These are phyloP conservation scores for Leishmania braziliensis DNA, from an alignment of 208 protist species.

Conservation along the genomic window DNA sequence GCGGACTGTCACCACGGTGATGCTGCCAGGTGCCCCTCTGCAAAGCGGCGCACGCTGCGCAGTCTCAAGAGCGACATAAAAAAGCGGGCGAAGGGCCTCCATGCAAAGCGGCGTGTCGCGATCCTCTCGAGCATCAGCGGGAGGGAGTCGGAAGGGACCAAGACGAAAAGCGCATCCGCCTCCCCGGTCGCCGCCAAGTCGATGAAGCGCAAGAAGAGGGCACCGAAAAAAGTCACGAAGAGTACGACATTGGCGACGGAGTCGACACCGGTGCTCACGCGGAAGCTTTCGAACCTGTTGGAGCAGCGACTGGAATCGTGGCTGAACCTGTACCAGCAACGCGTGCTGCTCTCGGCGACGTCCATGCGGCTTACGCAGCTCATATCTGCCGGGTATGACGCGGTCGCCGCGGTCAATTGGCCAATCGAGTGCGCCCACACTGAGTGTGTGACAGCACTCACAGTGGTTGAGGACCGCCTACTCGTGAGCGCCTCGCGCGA, in stretches of 20 bases:
- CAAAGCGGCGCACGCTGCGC: neutral
- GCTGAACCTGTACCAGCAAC: conserved; percentile 25
- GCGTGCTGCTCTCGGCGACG: conserved; percentile 17
- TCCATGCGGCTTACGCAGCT: conserved; percentile 11
- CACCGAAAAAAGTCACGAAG: neutral
- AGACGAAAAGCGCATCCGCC: neutral
- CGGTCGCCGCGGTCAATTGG: conserved; percentile 39
- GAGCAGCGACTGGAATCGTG: conserved; percentile 26
- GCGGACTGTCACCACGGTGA: neutral
- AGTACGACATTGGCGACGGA: neutral
- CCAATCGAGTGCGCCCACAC: conserved; percentile 60
- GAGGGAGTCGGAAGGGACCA: neutral
- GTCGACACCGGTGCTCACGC: neutral
- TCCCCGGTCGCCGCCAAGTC: neutral
- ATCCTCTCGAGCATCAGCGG: neutral
- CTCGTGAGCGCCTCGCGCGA: conserved; percentile 65
- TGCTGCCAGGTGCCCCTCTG: neutral
- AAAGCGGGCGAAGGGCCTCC: conserved; percentile 1
- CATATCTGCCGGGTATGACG: conserved; percentile 22
- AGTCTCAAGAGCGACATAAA: conserved; percentile 1
- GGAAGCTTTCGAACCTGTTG: neutral
- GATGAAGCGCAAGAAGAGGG: neutral
- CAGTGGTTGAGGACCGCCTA: conserved; percentile 59
- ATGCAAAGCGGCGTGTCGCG: neutral
- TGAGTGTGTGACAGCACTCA: conserved; percentile 48